Base-by-base conservation (phyloP, 225 moss, liverwort and hornwort genomes). In the Sphagnum tenellum region DNA sequence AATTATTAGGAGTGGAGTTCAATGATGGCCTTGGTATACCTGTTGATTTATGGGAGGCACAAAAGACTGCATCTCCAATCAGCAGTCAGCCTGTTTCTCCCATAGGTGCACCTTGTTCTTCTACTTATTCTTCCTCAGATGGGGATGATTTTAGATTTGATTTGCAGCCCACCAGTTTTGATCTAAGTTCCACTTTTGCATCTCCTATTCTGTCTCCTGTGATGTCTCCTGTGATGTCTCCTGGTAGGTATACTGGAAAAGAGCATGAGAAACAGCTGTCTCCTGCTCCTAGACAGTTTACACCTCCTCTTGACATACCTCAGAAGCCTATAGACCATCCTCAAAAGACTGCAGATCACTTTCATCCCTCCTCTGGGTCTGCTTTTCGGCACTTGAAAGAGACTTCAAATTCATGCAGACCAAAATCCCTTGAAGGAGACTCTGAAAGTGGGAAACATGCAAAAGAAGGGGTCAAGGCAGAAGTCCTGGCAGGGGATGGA, bases 11-110 rank as follows among this genome's bases (percentile, higher is more conserved):
- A 29, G 52, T 79, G 58, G 66, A 8, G 47, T 77, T 70, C 45
- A 70, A 72, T 71, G 77, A 71, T 49, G 80, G 75, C 46, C 77
- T 84, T 55, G 84, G 75, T 60, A 84, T 84, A 46, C 59, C 70
- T 49, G 47, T 65, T 11, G 70, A 74, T 8, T 79, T 73, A 10
- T 84, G 84, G 84, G 75, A 75, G 64, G 77, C 80, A 54, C 84
- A 80, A 45, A 84, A 84, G 45, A 69, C 76, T 66, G 2, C 50
- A 9, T 84, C 84, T 69, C 84, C 84, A 67, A 67, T 65, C 59
- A 72, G 75, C 48, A 67, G 66, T 44, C 49, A 50, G 46, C 67
- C 59, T 68, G 48, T 60, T 12, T 60, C 60, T 11, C 60, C 60
- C 8, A 6, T 61, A 6, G 50, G 57, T 12, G 57, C 29, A n/a